Evolutionary conservation across 345 rosid species (phyloP).

Genomic region (Euphorbia peplus): DNA sequence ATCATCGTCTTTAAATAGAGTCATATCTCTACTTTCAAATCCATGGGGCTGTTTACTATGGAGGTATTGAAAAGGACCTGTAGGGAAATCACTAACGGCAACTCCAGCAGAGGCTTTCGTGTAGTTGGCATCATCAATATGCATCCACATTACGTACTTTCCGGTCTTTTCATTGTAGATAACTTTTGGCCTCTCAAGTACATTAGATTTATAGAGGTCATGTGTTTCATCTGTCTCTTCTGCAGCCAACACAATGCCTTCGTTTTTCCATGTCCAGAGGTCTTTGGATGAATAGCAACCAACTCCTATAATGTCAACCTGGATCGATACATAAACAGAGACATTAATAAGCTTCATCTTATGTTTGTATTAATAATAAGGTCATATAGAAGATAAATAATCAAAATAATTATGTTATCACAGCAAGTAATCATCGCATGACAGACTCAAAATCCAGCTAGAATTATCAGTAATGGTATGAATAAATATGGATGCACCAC

Average conservation of each 20-base stretch:
- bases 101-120: slow-evolving; percentile 89
- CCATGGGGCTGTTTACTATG: slow-evolving; percentile 79
- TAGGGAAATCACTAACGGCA: slow-evolving; percentile 66
- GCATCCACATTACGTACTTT: slow-evolving; percentile 99
- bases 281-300: slow-evolving; percentile 95
- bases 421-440: background rate
- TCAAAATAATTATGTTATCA: background rate
- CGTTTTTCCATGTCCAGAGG: slow-evolving; percentile 88
- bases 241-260: slow-evolving; percentile 75
- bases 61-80: slow-evolving; percentile 78
- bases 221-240: slow-evolving; percentile 67
- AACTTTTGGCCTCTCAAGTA: slow-evolving; percentile 93
- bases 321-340: slow-evolving; percentile 14
- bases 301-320: slow-evolving; percentile 95
- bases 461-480: background rate
- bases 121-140: slow-evolving; percentile 81
- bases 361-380: background rate
- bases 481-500: background rate
- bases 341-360: background rate
- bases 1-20: slow-evolving; percentile 82
- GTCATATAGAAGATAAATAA: background rate
- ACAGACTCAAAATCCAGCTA: background rate
- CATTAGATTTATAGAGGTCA: slow-evolving; percentile 79
- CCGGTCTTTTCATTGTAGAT: slow-evolving; percentile 64
- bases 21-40: slow-evolving; percentile 91